These are phyloP conservation scores for Paramecium biaurelia DNA, from an alignment of 73 alveolate species.

Conservation along the genomic window DNA sequence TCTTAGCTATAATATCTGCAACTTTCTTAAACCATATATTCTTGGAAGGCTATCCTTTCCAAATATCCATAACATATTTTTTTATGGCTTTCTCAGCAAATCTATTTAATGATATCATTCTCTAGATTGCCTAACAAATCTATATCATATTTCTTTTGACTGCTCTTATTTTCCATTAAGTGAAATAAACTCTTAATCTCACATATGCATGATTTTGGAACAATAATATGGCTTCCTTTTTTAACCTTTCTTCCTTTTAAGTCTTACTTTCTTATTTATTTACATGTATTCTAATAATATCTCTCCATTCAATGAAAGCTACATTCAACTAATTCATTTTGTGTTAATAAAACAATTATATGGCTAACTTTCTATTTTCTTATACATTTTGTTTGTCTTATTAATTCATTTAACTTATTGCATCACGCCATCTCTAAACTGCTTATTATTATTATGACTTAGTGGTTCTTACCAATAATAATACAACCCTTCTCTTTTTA, in stretches of 20 bases:
- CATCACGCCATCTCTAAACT: neutral
- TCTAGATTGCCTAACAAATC: neutral
- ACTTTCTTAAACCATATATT: conserved; percentile 19
- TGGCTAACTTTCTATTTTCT: neutral
- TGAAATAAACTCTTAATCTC: neutral
- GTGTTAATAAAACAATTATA: neutral
- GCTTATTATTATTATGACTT: neutral
- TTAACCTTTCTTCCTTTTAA: neutral
- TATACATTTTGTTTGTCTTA: neutral
- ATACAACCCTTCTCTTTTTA: neutral
- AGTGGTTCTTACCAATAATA: neutral
- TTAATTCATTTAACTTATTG: neutral
- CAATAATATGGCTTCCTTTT: neutral
- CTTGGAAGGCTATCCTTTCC: neutral
- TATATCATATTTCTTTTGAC: neutral
- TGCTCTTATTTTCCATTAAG: neutral
- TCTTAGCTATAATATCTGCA: conserved; percentile 43
- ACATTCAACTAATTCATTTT: neutral
- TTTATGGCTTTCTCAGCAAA: conserved; percentile 15
- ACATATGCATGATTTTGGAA: neutral
- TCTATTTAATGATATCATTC: conserved; percentile 23
- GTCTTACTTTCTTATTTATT: neutral
- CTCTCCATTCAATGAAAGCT: conserved; percentile 15
- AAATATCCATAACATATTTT: neutral
- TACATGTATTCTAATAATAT: neutral